Evolutionary conservation across 179 eudicot genomes (phyloP).

Genomic region (Carnegiea gigantea): DNA sequence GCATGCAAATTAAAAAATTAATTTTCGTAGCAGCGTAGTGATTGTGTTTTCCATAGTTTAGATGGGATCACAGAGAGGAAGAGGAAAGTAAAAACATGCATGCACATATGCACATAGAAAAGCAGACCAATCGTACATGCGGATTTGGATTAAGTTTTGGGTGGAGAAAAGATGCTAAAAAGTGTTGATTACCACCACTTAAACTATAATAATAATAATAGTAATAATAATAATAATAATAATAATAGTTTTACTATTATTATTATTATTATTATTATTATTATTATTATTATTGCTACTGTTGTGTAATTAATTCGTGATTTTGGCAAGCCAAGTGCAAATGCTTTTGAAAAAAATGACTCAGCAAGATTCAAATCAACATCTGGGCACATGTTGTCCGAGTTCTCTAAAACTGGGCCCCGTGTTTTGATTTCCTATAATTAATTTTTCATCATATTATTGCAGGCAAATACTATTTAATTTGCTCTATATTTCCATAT

Average conservation of each 20-base stretch:
- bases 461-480: too few species aligned
- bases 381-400: not conserved
- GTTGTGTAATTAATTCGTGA: not conserved
- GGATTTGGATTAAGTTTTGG: not conserved
- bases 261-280: not conserved
- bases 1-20: too few species aligned
- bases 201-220: too few species aligned
- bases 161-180: not conserved
- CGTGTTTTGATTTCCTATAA: not conserved
- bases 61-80: too few species aligned
- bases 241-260: too few species aligned
- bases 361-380: not conserved
- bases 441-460: not conserved
- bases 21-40: too few species aligned
- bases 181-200: not conserved
- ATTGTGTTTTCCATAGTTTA: too few species aligned
- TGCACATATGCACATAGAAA: not conserved
- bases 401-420: not conserved
- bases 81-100: not conserved
- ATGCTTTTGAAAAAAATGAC: constrained; percentile 5
- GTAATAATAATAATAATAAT: too few species aligned
- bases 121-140: not conserved
- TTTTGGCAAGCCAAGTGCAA: not conserved
- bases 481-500: too few species aligned
- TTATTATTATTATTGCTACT: too few species aligned